phyloP scores from a whole-genome alignment of 495 filamentous ascomycete species.

The Bacidia gigantensis region DNA sequence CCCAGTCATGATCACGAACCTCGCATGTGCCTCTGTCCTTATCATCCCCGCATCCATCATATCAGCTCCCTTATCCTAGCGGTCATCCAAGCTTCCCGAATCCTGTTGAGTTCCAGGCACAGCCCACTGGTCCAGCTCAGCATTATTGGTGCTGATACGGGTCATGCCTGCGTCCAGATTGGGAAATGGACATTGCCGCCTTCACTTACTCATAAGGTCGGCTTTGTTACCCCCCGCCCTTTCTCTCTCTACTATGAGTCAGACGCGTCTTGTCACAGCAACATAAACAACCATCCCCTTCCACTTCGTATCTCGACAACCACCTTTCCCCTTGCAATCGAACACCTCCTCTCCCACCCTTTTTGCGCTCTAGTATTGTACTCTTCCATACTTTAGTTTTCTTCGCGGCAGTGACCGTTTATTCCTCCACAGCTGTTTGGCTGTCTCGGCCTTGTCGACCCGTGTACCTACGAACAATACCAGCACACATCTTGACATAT shows the following conservation, averaged over 20 bases:
- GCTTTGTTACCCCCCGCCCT: not conserved
- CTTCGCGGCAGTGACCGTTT: too few species aligned
- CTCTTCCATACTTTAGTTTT: too few species aligned
- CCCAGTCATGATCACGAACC: slow-evolving; percentile 7
- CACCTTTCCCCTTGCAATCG: too few species aligned
- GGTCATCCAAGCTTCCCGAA: slow-evolving; percentile 1
- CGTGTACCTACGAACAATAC: not conserved
- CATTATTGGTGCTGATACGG: not conserved
- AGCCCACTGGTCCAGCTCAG: not conserved
- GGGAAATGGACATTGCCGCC: slow-evolving; percentile 3
- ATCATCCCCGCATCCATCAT: slow-evolving; percentile 7
- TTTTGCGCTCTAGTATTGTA: too few species aligned
- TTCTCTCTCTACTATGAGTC: slow-evolving; percentile 10
- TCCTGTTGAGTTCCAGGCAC: slow-evolving; percentile 6
- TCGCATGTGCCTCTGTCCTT: slow-evolving; percentile 9
- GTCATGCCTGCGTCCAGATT: not conserved
- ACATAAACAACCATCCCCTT: not conserved
- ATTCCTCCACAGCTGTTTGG: too few species aligned
- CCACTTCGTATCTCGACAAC: not conserved
- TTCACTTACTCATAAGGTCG: slow-evolving; percentile 1
- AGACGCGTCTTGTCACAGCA: slow-evolving; percentile 12
- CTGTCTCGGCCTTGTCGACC: not conserved
- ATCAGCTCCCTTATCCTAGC: slow-evolving; percentile 2
- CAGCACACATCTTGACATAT: not conserved
- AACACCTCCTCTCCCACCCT: too few species aligned